Conservation (phyloP, 179 eudicot species). For the Drosera spatulata region DNA sequence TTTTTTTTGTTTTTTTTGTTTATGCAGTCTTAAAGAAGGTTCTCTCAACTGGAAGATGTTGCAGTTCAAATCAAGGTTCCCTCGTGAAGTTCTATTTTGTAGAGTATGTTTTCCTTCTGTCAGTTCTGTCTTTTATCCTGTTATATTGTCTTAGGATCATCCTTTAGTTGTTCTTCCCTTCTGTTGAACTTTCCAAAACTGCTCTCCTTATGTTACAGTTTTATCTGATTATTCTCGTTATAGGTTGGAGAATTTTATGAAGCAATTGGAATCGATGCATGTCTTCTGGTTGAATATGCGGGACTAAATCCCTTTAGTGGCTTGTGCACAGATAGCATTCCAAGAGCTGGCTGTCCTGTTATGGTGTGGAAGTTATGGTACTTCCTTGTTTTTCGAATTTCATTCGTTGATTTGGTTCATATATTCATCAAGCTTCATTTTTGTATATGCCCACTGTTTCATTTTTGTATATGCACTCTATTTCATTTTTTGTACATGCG, state of each 20-base stretch:
- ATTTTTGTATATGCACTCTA: no score
- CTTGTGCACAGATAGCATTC: conserved; percentile 84
- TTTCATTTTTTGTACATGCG: no score
- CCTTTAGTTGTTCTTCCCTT: no score
- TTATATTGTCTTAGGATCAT: conserved; percentile 1
- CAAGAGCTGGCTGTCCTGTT: conserved; percentile 99
- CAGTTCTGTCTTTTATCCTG: conserved; percentile 3
- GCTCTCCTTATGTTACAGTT: neutral
- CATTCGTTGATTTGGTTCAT: neutral
- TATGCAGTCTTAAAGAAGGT: conserved; percentile 87
- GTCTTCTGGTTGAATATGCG: conserved; percentile 94
- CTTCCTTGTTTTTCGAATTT: neutral
- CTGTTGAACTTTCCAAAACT: no score
- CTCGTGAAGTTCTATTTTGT: conserved; percentile 92
- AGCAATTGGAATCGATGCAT: conserved; percentile 30
- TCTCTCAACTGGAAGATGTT: conserved; percentile 83
- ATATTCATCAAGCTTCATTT: no score
- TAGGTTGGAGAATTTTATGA: conserved; percentile 95
- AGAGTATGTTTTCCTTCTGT: conserved; percentile 48
- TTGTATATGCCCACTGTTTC: no score
- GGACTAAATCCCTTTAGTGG: conserved; percentile 98
- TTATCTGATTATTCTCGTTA: neutral
- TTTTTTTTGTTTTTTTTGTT: no score
- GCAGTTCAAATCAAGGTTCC: conserved; percentile 91
- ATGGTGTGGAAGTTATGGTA: conserved; percentile 40